Percentiles rank a stretch among this genome's conserved stretches.
These are phyloP conservation scores for Kodamaea derodonti DNA, from an alignment of 1,139 yeast genomes.

Conservation along the genomic window DNA sequence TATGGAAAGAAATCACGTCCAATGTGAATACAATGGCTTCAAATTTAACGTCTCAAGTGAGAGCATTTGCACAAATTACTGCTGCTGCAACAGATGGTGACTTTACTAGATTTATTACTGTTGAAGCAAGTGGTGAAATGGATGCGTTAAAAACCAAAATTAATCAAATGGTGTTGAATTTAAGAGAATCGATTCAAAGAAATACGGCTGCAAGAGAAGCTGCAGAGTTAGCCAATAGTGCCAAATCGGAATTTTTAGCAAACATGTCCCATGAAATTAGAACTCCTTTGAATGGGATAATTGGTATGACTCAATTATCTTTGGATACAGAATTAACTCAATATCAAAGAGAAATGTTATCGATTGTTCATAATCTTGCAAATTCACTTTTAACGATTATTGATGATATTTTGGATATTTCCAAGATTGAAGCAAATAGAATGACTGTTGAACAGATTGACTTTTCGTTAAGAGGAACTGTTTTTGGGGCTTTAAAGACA, in stretches of 20 bases:
- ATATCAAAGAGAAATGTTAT: slow-evolving; percentile 85
- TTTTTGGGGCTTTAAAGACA: slow-evolving; percentile 83
- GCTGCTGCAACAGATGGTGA: slow-evolving; percentile 95
- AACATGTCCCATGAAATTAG: slow-evolving; percentile 90
- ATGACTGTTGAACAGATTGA: slow-evolving; percentile 91
- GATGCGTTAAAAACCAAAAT: slow-evolving; percentile 87
- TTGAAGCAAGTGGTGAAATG: slow-evolving; percentile 92
- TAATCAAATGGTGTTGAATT: slow-evolving; percentile 85
- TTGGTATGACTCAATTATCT: slow-evolving; percentile 88
- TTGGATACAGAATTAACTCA: slow-evolving; percentile 83
- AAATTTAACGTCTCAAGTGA: slow-evolving; percentile 83
- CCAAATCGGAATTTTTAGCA: slow-evolving; percentile 88
- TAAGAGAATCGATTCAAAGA: slow-evolving; percentile 85
- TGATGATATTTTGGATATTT: slow-evolving; percentile 85
- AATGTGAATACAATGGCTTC: slow-evolving; percentile 93
- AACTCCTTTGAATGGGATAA: slow-evolving; percentile 89
- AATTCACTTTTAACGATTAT: slow-evolving; percentile 79
- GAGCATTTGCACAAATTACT: slow-evolving; percentile 90
- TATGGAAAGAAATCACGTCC: slow-evolving; percentile 91
- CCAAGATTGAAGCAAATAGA: slow-evolving; percentile 87
- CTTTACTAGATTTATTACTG: slow-evolving; percentile 83
- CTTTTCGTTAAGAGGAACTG: slow-evolving; percentile 78
- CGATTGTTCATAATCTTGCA: slow-evolving; percentile 82
- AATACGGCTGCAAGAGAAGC: slow-evolving; percentile 93
- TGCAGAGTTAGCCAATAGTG: slow-evolving; percentile 83